Evolutionary conservation across 495 filamentous ascomycete genomes (phyloP).

Genomic region (Paragyromitra xinjiangensis): DNA sequence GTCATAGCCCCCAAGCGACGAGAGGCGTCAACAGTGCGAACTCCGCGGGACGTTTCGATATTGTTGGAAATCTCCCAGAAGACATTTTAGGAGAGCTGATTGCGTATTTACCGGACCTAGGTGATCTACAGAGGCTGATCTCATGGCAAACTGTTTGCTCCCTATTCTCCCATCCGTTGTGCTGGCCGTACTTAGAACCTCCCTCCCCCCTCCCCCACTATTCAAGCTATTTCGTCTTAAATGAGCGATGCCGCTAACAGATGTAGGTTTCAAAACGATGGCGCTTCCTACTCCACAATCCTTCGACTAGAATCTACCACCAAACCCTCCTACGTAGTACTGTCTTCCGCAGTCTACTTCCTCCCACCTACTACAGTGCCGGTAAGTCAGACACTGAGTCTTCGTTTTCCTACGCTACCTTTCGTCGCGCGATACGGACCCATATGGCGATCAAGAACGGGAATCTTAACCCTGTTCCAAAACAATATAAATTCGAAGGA

Average conservation of each 20-base stretch:
- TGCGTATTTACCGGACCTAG: conserved; percentile 18
- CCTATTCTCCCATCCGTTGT: neutral
- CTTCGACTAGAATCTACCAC: conserved; percentile 40
- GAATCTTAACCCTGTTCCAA: conserved; percentile 21
- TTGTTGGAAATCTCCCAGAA: conserved; percentile 47
- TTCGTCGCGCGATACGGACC: conserved; percentile 40
- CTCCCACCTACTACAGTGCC: conserved; percentile 32
- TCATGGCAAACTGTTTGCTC: conserved; percentile 40
- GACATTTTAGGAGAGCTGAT: conserved; percentile 42
- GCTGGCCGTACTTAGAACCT: neutral
- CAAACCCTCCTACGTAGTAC: conserved; percentile 28
- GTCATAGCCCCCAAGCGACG: conserved; percentile 2
- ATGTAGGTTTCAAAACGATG: conserved; percentile 44
- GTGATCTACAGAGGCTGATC: conserved; percentile 29
- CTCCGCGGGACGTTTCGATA: conserved; percentile 32
- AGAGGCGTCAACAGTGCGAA: neutral
- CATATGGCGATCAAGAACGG: conserved; percentile 42
- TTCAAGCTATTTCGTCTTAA: conserved; percentile 6
- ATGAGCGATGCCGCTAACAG: conserved; percentile 17
- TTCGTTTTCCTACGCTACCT: conserved; percentile 42
- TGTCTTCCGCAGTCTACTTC: conserved; percentile 27
- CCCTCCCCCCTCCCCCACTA: neutral
- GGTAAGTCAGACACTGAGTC: conserved; percentile 17
- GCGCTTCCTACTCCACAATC: conserved; percentile 36
- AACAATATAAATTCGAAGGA: conserved; percentile 21